Conservation (phyloP, 305 asterid genomes). For the Solanum hybrid region DNA sequence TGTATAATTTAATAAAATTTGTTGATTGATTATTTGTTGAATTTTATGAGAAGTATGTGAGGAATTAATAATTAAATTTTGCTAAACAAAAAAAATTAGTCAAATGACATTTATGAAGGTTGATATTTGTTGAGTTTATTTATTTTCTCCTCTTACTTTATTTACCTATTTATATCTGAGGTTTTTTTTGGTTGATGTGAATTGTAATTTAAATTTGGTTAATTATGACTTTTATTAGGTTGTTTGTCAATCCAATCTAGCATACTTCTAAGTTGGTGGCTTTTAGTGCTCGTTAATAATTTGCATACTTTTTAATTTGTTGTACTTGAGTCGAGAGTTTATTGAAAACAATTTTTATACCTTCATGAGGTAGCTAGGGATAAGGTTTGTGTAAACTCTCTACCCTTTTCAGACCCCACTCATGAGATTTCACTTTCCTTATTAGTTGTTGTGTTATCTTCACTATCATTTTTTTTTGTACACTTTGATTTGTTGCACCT, state of each 20-base stretch:
- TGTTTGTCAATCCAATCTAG: neutral
- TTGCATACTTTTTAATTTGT: neutral
- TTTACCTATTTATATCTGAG: neutral
- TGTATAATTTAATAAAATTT: neutral
- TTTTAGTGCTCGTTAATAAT: neutral
- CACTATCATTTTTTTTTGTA: neutral
- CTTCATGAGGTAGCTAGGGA: neutral
- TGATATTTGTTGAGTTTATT: neutral
- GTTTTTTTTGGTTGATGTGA: neutral
- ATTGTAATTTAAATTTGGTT: neutral
- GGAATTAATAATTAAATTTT: neutral
- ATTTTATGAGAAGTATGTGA: neutral
- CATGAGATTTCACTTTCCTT: neutral
- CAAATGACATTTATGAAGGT: neutral
- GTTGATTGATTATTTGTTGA: neutral
- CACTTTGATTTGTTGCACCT: neutral
- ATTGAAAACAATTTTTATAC: neutral
- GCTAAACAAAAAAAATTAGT: neutral
- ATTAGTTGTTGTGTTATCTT: neutral
- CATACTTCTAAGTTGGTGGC: neutral
- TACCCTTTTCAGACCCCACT: rapidly evolving
- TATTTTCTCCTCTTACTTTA: neutral
- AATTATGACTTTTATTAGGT: neutral
- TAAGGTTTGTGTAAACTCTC: neutral
- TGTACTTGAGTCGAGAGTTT: neutral